Percentiles rank a stretch among this genome's conserved stretches.
These are phyloP conservation scores for Solanum rostratum DNA, from an alignment of 257 asterid genomes.

Conservation along the genomic window DNA sequence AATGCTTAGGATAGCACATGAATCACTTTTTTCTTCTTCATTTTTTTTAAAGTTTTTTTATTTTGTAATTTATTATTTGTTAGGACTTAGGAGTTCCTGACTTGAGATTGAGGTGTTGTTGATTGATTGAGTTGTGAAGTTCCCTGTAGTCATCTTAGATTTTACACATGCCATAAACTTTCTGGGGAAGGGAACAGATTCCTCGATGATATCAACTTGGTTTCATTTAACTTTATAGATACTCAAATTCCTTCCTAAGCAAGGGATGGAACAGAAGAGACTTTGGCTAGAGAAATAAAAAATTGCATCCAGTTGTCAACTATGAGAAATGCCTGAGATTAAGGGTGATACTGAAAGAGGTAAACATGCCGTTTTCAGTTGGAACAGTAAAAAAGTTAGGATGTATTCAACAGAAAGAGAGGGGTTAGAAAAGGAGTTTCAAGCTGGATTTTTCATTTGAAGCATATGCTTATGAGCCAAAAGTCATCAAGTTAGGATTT, in stretches of 20 bases:
- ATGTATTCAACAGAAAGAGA: not conserved
- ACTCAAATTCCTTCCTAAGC: not conserved
- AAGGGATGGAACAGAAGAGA: not conserved
- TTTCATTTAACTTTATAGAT: not conserved
- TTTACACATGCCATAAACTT: not conserved
- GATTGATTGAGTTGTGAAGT: not conserved
- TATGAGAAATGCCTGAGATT: not conserved
- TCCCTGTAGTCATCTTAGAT: not conserved
- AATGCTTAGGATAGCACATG: not conserved
- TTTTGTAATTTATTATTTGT: not conserved
- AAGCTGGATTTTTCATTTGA: not conserved
- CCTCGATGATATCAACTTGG: not conserved
- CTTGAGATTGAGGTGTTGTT: not conserved
- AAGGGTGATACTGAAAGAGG: not conserved
- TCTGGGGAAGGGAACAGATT: not conserved
- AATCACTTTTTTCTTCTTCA: not conserved
- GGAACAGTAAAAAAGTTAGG: not conserved
- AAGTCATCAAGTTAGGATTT: no score
- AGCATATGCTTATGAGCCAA: not conserved
- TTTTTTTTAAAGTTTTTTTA: not conserved
- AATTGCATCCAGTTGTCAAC: not conserved
- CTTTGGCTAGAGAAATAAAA: not conserved
- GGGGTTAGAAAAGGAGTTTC: not conserved
- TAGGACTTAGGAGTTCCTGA: not conserved
- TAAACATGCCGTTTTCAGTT: not conserved